phyloP scores from a whole-genome alignment of 768 basidiomycete genomes.

The Trametes cinnabarina region DNA sequence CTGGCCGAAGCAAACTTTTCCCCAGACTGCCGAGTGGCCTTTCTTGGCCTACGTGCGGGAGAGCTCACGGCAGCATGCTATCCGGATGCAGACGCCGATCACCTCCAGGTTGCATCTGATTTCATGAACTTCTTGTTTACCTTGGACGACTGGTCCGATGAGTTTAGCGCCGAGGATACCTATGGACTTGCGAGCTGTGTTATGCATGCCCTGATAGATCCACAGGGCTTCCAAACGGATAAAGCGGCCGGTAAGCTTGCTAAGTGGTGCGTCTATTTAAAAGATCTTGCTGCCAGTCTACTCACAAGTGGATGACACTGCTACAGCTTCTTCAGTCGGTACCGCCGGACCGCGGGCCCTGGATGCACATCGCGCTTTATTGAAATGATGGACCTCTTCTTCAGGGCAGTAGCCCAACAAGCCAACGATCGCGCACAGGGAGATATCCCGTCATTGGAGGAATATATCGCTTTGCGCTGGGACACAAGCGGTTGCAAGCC shows the following conservation, averaged over 20 bases:
- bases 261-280: constrained; percentile 16
- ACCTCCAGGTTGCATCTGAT: constrained; percentile 62
- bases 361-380: constrained; percentile 36
- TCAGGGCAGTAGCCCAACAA: constrained; percentile 30
- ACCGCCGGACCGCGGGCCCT: constrained; percentile 35
- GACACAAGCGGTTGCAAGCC: constrained; percentile 53
- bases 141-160: constrained; percentile 43
- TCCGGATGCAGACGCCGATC: constrained; percentile 47
- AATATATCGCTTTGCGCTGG: constrained; percentile 51
- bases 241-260: constrained; percentile 24
- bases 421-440: constrained; percentile 27
- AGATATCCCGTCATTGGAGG: constrained; percentile 39
- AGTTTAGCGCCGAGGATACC: constrained; percentile 20
- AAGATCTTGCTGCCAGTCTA: no score
- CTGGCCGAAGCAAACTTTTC: constrained; percentile 28
- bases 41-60: constrained; percentile 60
- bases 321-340: constrained; percentile 35
- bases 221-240: constrained; percentile 21
- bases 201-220: constrained; percentile 28
- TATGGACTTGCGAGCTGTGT: constrained; percentile 24
- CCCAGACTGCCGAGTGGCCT: constrained; percentile 25
- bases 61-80: constrained; percentile 68
- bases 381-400: constrained; percentile 29
- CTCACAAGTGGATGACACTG: background rate
- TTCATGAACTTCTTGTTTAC: constrained; percentile 53